phyloP scores from a whole-genome alignment of 192 early-diverging fungal genomes.

The Backusella westeae region DNA sequence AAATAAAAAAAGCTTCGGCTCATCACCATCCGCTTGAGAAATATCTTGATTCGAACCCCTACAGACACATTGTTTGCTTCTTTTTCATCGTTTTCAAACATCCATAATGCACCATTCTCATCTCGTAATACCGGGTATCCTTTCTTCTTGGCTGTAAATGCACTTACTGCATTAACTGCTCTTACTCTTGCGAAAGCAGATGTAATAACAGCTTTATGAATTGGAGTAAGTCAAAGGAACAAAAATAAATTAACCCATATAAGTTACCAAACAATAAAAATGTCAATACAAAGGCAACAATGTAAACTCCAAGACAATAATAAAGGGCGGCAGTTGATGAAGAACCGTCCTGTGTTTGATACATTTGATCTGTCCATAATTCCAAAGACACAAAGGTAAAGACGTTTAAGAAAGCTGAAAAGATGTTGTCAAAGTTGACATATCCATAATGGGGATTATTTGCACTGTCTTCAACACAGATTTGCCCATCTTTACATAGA shows the following conservation, averaged over 20 bases:
- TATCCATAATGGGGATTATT: slow-evolving; percentile 30
- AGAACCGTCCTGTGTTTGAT: slow-evolving; percentile 49
- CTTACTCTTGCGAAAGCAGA: slow-evolving; percentile 53
- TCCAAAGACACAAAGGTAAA: slow-evolving; percentile 47
- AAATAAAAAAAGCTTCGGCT: slow-evolving; percentile 28
- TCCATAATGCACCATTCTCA: slow-evolving; percentile 9
- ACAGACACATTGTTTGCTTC: background rate
- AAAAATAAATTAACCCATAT: background rate
- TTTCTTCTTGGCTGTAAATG: slow-evolving; percentile 45
- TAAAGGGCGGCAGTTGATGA: slow-evolving; percentile 41
- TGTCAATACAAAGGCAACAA: slow-evolving; percentile 52
- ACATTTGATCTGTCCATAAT: slow-evolving; percentile 55
- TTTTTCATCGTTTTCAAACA: slow-evolving; percentile 11
- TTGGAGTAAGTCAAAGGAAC: background rate
- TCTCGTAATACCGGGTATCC: slow-evolving; percentile 9
- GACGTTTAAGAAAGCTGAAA: slow-evolving; percentile 44
- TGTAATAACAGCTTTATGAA: slow-evolving; percentile 49
- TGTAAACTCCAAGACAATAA: slow-evolving; percentile 47
- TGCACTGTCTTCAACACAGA: slow-evolving; percentile 37
- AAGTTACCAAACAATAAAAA: slow-evolving; percentile 42
- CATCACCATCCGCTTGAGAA: slow-evolving; percentile 16
- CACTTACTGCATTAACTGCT: slow-evolving; percentile 41
- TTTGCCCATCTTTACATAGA: slow-evolving; percentile 40
- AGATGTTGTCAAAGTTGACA: slow-evolving; percentile 50
- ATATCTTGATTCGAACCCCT: background rate